Base-by-base conservation (phyloP, 805 yeast species). In the Cephaloascus albidus region DNA sequence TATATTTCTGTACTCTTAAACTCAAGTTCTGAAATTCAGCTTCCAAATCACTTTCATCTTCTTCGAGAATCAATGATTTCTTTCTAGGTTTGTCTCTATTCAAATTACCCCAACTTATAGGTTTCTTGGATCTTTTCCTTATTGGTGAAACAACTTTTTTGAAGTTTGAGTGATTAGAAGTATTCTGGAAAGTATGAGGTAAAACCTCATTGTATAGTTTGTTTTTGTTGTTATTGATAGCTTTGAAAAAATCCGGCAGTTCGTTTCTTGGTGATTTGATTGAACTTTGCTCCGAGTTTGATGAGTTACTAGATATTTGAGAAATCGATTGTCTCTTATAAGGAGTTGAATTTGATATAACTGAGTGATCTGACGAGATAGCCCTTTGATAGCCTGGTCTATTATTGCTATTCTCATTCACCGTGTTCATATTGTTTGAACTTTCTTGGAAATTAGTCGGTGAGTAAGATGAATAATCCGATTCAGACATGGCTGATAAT, bases 401-500 rank as follows among this genome's bases (percentile, higher is more conserved):
- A 33, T 51, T 49, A 33, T 48, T 44, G n/a, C n/a, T n/a, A n/a
- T n/a, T n/a, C n/a, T n/a, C n/a, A n/a, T n/a, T n/a, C n/a, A n/a
- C n/a, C n/a, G n/a, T n/a, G n/a, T n/a, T n/a, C n/a, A n/a, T n/a
- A n/a, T 39, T 36, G 28, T 20, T 27, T 23, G 23, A 18, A 18
- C 18, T 34, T 27, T 10, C 33, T 15, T 17, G 39, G 23, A 19
- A 37, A 36, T 12, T 31, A 31, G 10, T 42, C 35, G 28, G 30
- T 20, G 26, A 16, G 3, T 23, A 26, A 26, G 15, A n/a, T 37
- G 18, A n/a, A 33, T 17, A 37, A 23, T 66, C 72, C 3, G 65
- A 60, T 39, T 63, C 72, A 3, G 70, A 63, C 49, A 64, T 43
- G 63, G 67, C 58, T 6, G 68, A 65, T 43, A 64, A 47, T 41